These are phyloP conservation scores for Ensete glaucum DNA, from an alignment of 176 grass and related monocot genomes.

Conservation along the genomic window DNA sequence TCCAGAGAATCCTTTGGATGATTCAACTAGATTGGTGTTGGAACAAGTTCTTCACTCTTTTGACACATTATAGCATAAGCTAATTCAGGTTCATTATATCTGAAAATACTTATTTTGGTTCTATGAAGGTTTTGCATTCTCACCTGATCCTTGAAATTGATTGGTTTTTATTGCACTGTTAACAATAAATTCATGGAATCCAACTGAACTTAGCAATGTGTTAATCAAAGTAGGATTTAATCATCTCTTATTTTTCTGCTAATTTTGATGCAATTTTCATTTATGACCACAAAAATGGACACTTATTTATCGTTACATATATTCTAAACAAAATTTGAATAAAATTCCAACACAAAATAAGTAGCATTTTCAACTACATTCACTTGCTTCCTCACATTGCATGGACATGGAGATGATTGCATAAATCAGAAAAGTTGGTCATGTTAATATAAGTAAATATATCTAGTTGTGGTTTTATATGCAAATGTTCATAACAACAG, in stretches of 20 bases:
- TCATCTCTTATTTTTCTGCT: background rate
- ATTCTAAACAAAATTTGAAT: too few species aligned
- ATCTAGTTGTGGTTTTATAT: too few species aligned
- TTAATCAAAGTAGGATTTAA: background rate
- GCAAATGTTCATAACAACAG: too few species aligned
- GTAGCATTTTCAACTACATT: background rate
- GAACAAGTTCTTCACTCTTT: constrained; percentile 91
- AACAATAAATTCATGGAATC: background rate
- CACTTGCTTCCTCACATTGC: background rate
- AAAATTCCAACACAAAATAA: too few species aligned
- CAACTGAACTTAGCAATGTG: background rate
- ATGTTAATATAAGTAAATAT: too few species aligned
- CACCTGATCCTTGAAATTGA: background rate
- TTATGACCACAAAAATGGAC: background rate
- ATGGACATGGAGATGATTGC: too few species aligned
- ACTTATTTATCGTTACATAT: too few species aligned
- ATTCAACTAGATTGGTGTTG: constrained; percentile 48
- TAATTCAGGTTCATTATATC: background rate
- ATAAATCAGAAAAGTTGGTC: too few species aligned
- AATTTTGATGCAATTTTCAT: background rate
- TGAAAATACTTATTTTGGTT: background rate
- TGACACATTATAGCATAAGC: constrained; percentile 42
- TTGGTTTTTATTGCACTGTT: background rate
- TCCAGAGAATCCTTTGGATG: constrained; percentile 52
- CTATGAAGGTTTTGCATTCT: background rate